A percentile compares a stretch with the other conserved stretches of the same genome.
phyloP scores from a whole-genome alignment of 768 basidiomycete genomes.

The Suillus subluteus region DNA sequence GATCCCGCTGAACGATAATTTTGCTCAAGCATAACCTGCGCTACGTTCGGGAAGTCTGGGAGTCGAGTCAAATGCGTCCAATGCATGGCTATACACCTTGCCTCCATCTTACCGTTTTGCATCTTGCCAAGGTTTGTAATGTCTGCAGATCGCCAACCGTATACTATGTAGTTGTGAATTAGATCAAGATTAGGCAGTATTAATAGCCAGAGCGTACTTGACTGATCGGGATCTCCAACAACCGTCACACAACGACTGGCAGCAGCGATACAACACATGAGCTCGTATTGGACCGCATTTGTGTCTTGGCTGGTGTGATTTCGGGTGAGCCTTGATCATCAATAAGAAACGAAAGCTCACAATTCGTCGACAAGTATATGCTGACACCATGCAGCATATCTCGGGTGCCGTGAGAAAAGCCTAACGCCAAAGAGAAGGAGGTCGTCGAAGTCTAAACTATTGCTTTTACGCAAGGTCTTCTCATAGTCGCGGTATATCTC shows the following conservation, averaged over 20 bases:
- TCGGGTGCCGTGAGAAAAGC: constrained; percentile 55
- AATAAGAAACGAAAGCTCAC: neutral
- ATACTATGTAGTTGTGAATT: constrained; percentile 47
- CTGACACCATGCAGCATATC: constrained; percentile 58
- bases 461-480: constrained; percentile 55
- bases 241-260: constrained; percentile 64
- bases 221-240: constrained; percentile 92
- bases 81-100: neutral
- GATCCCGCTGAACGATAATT: constrained; percentile 86
- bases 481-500: constrained; percentile 72
- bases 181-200: neutral
- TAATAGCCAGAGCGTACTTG: constrained; percentile 49
- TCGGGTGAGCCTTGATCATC: neutral
- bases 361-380: constrained; percentile 69
- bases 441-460: constrained; percentile 89
- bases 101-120: constrained; percentile 50
- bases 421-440: constrained; percentile 72
- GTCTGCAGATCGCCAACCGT: constrained; percentile 87
- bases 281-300: constrained; percentile 78
- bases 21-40: constrained; percentile 78
- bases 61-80: neutral
- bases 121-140: constrained; percentile 75
- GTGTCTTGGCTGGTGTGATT: constrained; percentile 65
- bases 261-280: constrained; percentile 70
- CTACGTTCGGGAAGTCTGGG: constrained; percentile 64